phyloP scores from a whole-genome alignment of 257 asterid species.

The Primulina huaijiensis region DNA sequence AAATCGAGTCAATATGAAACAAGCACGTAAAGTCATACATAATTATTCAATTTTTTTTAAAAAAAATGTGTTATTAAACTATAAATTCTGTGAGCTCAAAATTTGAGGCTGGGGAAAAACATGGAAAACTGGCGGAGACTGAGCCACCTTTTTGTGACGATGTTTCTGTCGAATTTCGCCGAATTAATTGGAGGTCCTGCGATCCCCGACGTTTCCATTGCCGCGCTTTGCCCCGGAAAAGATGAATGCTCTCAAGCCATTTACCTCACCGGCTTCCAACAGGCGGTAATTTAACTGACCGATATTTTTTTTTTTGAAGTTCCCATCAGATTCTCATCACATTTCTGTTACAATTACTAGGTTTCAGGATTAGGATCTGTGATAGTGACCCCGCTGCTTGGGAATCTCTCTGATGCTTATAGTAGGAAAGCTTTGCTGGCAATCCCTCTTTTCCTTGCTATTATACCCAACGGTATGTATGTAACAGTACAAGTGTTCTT shows the following conservation, averaged over 20 bases:
- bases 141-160: slow-evolving; percentile 51
- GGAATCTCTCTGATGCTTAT: slow-evolving; percentile 55
- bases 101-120: not conserved
- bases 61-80: too few relatives aligned
- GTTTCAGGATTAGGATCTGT: slow-evolving; percentile 51
- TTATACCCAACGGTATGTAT: slow-evolving; percentile 46
- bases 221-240: slow-evolving; percentile 49
- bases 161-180: slow-evolving; percentile 46
- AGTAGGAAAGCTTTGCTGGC: slow-evolving; percentile 51
- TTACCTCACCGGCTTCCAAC: slow-evolving; percentile 59
- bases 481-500: not conserved
- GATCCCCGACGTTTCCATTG: slow-evolving; percentile 53
- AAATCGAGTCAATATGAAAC: too few relatives aligned
- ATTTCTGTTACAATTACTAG: slow-evolving; percentile 24
- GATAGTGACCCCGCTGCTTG: slow-evolving; percentile 55
- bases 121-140: slow-evolving; percentile 47
- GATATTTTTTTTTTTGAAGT: not conserved
- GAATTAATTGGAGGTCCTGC: slow-evolving; percentile 40
- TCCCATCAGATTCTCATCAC: not conserved
- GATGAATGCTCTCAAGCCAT: slow-evolving; percentile 55
- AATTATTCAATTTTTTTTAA: too few relatives aligned
- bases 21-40: too few relatives aligned
- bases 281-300: slow-evolving; percentile 35
- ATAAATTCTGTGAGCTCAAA: too few relatives aligned
- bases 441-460: slow-evolving; percentile 41